Percentiles rank a stretch among this genome's conserved stretches.
Conservation (phyloP, 108 stramenopile species). For the Parmales sp. region DNA sequence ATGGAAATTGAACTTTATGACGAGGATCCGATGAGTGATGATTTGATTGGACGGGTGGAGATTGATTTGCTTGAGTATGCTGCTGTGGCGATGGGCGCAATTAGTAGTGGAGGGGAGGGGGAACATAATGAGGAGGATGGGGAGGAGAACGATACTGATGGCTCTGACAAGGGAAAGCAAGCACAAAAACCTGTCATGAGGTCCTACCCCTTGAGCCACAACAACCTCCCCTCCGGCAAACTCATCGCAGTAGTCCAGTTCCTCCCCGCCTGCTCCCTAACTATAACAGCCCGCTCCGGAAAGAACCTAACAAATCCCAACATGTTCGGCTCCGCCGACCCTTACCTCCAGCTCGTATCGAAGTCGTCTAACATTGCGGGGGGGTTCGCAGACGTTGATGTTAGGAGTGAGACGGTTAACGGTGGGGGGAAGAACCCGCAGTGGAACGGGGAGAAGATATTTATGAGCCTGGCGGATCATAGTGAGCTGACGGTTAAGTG, state of each 20-base stretch:
- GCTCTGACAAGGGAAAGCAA: background rate
- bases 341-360: slow-evolving; percentile 31
- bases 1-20: slow-evolving; percentile 27
- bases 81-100: slow-evolving; percentile 9
- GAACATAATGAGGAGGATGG: background rate
- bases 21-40: slow-evolving; percentile 35
- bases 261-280: slow-evolving; percentile 31
- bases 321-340: slow-evolving; percentile 29
- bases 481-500: background rate
- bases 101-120: background rate
- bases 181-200: slow-evolving; percentile 14
- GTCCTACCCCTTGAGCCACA: background rate
- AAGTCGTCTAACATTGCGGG: background rate
- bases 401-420: background rate
- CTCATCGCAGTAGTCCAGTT: slow-evolving; percentile 25
- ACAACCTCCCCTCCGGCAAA: slow-evolving; percentile 22
- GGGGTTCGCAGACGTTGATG: background rate
- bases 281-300: slow-evolving; percentile 14
- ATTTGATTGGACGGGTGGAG: slow-evolving; percentile 26
- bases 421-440: slow-evolving; percentile 5
- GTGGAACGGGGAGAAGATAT: background rate
- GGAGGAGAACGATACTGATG: background rate
- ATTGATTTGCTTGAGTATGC: slow-evolving; percentile 25
- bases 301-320: slow-evolving; percentile 19
- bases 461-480: background rate